Evolutionary conservation across 192 early-diverging fungal species (phyloP).

Genomic region (Umbelopsis sp.): DNA sequence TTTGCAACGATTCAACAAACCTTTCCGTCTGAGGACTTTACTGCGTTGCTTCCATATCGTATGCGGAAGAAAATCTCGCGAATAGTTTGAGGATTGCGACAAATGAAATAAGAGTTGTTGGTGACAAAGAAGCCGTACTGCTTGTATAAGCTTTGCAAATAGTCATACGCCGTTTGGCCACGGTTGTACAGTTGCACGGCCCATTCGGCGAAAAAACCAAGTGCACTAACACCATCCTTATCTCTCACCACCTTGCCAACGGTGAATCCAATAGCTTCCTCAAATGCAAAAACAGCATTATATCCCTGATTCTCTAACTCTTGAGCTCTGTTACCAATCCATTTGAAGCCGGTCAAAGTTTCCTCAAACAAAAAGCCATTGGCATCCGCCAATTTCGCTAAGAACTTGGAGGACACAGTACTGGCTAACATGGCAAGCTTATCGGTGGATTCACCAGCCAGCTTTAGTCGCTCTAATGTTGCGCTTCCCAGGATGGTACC

Average conservation of each 20-base stretch:
- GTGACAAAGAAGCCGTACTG: conserved; percentile 87
- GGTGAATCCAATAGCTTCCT: conserved; percentile 95
- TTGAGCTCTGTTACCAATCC: conserved; percentile 85
- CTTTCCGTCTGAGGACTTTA: conserved; percentile 18
- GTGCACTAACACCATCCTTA: conserved; percentile 91
- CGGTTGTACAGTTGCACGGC: conserved; percentile 66
- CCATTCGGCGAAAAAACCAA: conserved; percentile 80
- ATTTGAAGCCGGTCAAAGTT: conserved; percentile 96
- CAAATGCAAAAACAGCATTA: conserved; percentile 82
- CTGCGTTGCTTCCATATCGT: conserved; percentile 64
- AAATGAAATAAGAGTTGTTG: conserved; percentile 88
- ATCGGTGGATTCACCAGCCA: conserved; percentile 48
- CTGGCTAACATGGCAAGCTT: conserved; percentile 81
- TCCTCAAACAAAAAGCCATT: conserved; percentile 88
- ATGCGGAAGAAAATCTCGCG: conserved; percentile 79
- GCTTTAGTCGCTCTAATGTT: conserved; percentile 57
- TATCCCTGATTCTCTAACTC: conserved; percentile 67
- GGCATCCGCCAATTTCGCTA: conserved; percentile 67
- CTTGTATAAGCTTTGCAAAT: conserved; percentile 74
- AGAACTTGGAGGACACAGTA: conserved; percentile 88
- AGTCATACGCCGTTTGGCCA: conserved; percentile 62
- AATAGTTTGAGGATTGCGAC: conserved; percentile 73
- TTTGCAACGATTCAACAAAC: neutral
- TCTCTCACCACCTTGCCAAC: conserved; percentile 76
- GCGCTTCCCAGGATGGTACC: conserved; percentile 79